Evolutionary conservation across 768 basidiomycete species (phyloP).

Genomic region (Asterophora lycoperdoides): DNA sequence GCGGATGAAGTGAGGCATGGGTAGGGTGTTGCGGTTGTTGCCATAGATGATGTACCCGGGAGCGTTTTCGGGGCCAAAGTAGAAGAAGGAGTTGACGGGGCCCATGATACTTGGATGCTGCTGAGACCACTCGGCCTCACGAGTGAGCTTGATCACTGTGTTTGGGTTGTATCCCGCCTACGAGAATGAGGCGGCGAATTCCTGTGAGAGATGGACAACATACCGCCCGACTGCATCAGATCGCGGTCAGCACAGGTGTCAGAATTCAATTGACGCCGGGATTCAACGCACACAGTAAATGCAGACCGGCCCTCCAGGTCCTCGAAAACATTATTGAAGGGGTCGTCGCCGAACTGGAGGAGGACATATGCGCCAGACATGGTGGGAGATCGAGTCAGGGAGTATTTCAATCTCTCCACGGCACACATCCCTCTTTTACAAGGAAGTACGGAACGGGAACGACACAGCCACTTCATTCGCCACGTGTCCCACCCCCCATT

Average conservation of each 20-base stretch:
- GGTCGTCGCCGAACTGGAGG: slow-evolving; percentile 62
- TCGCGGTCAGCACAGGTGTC: neutral
- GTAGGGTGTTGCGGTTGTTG: slow-evolving; percentile 46
- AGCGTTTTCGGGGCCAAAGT: slow-evolving; percentile 61
- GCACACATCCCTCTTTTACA: slow-evolving; percentile 14
- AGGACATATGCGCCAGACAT: slow-evolving; percentile 40
- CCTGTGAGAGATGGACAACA: neutral
- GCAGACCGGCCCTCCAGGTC: slow-evolving; percentile 62
- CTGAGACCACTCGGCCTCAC: slow-evolving; percentile 63
- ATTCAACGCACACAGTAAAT: slow-evolving; percentile 60
- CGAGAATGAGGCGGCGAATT: neutral
- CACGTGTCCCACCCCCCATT: slow-evolving; percentile 24
- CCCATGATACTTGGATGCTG: slow-evolving; percentile 72
- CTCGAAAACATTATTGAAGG: slow-evolving; percentile 55
- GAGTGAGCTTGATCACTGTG: slow-evolving; percentile 56
- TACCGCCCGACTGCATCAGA: slow-evolving; percentile 13
- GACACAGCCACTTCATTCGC: slow-evolving; percentile 27
- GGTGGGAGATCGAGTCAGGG: slow-evolving; percentile 16
- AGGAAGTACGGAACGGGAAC: slow-evolving; percentile 35
- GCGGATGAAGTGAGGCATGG: slow-evolving; percentile 55
- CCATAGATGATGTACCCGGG: slow-evolving; percentile 70
- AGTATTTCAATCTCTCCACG: slow-evolving; percentile 7
- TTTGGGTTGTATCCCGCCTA: slow-evolving; percentile 59
- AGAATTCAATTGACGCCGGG: slow-evolving; percentile 14
- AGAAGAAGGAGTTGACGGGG: slow-evolving; percentile 73